These are phyloP conservation scores for Candida piceae DNA, from an alignment of 805 yeast species.

Conservation along the genomic window DNA sequence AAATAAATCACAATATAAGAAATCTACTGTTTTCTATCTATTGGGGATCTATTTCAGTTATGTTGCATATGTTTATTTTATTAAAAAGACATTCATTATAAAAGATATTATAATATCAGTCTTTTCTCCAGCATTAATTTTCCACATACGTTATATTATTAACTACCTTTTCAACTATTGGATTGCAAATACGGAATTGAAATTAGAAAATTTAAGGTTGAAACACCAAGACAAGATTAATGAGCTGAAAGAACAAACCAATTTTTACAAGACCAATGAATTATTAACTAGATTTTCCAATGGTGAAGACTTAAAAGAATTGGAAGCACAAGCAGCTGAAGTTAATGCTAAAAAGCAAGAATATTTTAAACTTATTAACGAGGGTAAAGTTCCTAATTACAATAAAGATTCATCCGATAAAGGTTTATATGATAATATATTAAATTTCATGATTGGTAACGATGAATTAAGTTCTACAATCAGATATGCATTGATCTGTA, in stretches of 20 bases:
- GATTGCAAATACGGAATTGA: constrained; percentile 19
- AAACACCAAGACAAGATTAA: constrained; percentile 34
- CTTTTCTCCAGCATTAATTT: constrained; percentile 13
- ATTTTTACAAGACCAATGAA: constrained; percentile 71
- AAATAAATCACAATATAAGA: constrained; percentile 15
- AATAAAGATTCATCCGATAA: constrained; percentile 6
- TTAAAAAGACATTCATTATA: neutral
- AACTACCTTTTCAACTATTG: constrained; percentile 15
- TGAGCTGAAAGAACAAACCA: constrained; percentile 46
- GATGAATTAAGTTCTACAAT: constrained; percentile 57
- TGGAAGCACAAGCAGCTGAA: constrained; percentile 40
- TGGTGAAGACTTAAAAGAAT: constrained; percentile 42
- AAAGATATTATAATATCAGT: constrained; percentile 3
- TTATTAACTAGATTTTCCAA: constrained; percentile 56
- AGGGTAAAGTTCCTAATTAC: constrained; percentile 21
- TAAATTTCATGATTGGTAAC: constrained; percentile 48
- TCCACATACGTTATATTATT: constrained; percentile 9
- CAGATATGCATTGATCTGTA: constrained; percentile 70
- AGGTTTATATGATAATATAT: constrained; percentile 29
- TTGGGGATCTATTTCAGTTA: constrained; percentile 19
- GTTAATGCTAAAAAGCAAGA: constrained; percentile 35
- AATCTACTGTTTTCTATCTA: constrained; percentile 15
- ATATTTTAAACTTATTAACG: constrained; percentile 30
- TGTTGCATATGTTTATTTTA: constrained; percentile 18
- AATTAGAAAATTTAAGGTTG: constrained; percentile 23